A percentile compares a stretch with the other conserved stretches of the same genome.
Conservation (phyloP, 2,329 filamentous ascomycete genomes). For the Fusarium clavum region DNA sequence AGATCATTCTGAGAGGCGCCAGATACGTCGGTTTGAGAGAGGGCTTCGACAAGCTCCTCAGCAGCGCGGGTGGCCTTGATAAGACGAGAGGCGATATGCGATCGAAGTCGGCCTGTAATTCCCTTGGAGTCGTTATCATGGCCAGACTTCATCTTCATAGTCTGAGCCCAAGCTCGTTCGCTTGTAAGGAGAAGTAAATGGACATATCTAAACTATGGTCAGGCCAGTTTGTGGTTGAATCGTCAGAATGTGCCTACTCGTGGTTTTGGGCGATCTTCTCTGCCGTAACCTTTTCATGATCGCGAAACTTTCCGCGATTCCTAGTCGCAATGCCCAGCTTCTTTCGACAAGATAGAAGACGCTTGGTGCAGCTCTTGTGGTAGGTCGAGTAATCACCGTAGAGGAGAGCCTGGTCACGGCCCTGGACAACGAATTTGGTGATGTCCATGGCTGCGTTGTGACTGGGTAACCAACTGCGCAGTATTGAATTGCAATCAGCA, state of each 20-base stretch:
- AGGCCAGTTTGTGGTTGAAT: conserved; percentile 13
- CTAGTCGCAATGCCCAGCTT: conserved; percentile 86
- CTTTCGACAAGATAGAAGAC: conserved; percentile 84
- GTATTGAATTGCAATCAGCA: not conserved
- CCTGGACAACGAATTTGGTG: conserved; percentile 82
- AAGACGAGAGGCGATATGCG: conserved; percentile 89
- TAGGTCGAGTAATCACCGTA: conserved; percentile 92
- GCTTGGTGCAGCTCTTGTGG: conserved; percentile 80
- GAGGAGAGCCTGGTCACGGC: conserved; percentile 84
- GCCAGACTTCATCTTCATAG: conserved; percentile 90
- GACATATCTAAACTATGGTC: conserved; percentile 68
- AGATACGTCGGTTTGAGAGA: conserved; percentile 72
- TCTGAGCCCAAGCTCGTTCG: conserved; percentile 94
- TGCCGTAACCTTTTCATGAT: conserved; percentile 76
- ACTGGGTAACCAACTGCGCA: not conserved
- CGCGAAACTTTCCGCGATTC: conserved; percentile 86
- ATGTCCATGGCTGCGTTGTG: conserved; percentile 78
- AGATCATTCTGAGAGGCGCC: conserved; percentile 77
- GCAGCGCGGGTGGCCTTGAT: conserved; percentile 82
- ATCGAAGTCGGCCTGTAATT: conserved; percentile 81
- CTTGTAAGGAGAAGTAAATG: conserved; percentile 85
- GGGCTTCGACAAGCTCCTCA: conserved; percentile 71
- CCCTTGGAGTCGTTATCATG: conserved; percentile 84
- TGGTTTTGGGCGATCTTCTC: conserved; percentile 79
- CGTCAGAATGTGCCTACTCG: conserved; percentile 68